Percentiles rank a stretch among this genome's conserved stretches.
Evolutionary conservation across 2,329 filamentous ascomycete genomes (phyloP).

Genomic region (Scytalidium lignicola): DNA sequence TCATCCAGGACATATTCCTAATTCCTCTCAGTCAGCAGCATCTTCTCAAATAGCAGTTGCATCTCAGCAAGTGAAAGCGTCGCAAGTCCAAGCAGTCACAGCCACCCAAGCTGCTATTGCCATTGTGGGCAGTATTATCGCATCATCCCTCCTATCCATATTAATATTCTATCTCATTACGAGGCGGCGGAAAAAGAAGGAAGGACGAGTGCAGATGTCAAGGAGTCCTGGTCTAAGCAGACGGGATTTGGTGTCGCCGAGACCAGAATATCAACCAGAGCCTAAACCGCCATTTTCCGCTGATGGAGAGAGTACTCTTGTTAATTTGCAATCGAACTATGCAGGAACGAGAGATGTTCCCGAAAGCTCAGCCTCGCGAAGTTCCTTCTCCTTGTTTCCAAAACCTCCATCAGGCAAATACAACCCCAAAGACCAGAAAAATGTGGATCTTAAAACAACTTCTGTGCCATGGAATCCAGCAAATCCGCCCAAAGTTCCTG

Average conservation of each 20-base stretch:
- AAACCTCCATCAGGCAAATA: conserved; percentile 3
- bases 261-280: conserved; percentile 11
- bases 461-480: conserved; percentile 20
- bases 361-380: conserved; percentile 6
- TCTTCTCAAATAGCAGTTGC: conserved; percentile 15
- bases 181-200: conserved; percentile 22
- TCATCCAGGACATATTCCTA: neutral
- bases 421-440: neutral
- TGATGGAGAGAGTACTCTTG: conserved; percentile 13
- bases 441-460: conserved; percentile 17
- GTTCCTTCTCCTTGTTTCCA: conserved; percentile 12
- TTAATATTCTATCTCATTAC: conserved; percentile 32
- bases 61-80: conserved; percentile 12
- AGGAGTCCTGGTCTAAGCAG: neutral
- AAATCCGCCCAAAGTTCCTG: conserved; percentile 19
- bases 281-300: conserved; percentile 16
- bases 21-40: conserved; percentile 15
- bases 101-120: conserved; percentile 37
- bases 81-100: conserved; percentile 35
- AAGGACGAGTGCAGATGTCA: conserved; percentile 3
- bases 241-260: conserved; percentile 3
- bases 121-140: conserved; percentile 37
- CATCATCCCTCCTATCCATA: conserved; percentile 35
- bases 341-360: conserved; percentile 2
- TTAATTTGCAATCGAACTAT: conserved; percentile 9